These are phyloP conservation scores for Ceratorhiza oryzae-sativae DNA, from an alignment of 1,284 basidiomycete species.

Conservation along the genomic window DNA sequence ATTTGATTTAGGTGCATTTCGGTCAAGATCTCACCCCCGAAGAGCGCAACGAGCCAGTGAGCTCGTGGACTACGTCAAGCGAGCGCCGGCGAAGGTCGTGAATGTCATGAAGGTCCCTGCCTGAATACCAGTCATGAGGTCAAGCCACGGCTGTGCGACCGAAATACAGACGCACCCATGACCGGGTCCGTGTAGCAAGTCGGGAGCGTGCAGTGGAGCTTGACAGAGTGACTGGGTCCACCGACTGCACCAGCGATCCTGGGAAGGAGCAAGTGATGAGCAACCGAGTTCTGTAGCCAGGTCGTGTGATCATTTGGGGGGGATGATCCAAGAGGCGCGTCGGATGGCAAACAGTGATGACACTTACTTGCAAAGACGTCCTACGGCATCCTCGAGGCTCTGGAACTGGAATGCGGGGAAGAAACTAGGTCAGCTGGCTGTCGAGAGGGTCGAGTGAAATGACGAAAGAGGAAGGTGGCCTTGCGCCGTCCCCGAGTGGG, in stretches of 20 bases:
- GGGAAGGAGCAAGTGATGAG: conserved; percentile 9
- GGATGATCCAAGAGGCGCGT: conserved; percentile 4
- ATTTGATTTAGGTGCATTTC: neutral
- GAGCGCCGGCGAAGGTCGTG: conserved; percentile 67
- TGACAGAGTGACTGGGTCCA: conserved; percentile 28
- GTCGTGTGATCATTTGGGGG: conserved; percentile 26
- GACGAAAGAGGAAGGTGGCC: neutral
- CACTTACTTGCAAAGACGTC: conserved; percentile 35
- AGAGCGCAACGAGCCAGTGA: conserved; percentile 64
- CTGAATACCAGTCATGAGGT: conserved; percentile 29
- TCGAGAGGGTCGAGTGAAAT: neutral
- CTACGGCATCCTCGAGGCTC: conserved; percentile 32
- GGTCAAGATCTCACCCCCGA: conserved; percentile 60
- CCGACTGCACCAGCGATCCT: conserved; percentile 34
- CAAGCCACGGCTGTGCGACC: neutral
- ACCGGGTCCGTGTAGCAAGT: conserved; percentile 33
- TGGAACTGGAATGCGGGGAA: conserved; percentile 30
- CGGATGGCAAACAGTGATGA: conserved; percentile 8
- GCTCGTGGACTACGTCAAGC: conserved; percentile 68
- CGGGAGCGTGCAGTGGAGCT: conserved; percentile 34
- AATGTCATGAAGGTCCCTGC: conserved; percentile 64
- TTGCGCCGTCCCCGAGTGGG: conserved; percentile 16
- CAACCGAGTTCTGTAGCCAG: conserved; percentile 1
- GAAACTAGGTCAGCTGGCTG: conserved; percentile 15
- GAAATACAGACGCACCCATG: conserved; percentile 19